Evolutionary conservation across 352 stramenopile species (phyloP), one percentile per base, ranked within the genome.

Genomic region (Phytophthora crassamura): DNA sequence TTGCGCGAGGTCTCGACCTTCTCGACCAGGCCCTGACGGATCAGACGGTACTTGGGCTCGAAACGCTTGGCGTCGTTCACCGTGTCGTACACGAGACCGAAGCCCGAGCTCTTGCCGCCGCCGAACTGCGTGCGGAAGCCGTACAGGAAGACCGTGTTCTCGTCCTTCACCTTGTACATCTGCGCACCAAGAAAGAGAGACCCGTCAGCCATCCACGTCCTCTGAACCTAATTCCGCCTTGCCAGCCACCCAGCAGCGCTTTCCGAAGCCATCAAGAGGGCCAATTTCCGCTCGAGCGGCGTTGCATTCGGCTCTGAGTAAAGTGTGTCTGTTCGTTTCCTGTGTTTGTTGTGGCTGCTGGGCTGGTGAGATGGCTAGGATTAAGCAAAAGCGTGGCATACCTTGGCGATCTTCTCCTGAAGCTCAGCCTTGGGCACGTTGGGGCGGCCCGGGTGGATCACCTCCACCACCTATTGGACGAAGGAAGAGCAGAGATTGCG

Each of bases 21-120:
- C 59, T 98, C 89, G 38, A 84, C 74, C 56, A 96, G 81, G 64
- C 88, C 88, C 75, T 96, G 86, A 71, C 91, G 93, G 43, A 99
- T 87, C 56, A 99, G 84, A 72, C 97, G 88, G 90, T 99, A 97
- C 87, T 99, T 99, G 42, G 97, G 97, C 81, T 99, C 97, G 77
- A 99, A 99, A 72, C 99, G 98, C 78, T 98, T 98, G 61, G 96
- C 91, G 63, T 98, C 95, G 74, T 99, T 98, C 64, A 99, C 82
- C 57, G 88, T 97, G 86, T 99, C 97, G 83, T 99, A 99, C 79
- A 99, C 98, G 51, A 99, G 86, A 73, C 95, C 98, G 74, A 99
- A 99, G 68, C 97, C 97, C 50, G 97, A 98, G 69, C 80, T 97
- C 84, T 99, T 99, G 73, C 97, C 98, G 67, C 98, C 98, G 68